Evolutionary conservation across 805 yeast genomes (phyloP).

Genomic region (Yamadazyma insecticola): DNA sequence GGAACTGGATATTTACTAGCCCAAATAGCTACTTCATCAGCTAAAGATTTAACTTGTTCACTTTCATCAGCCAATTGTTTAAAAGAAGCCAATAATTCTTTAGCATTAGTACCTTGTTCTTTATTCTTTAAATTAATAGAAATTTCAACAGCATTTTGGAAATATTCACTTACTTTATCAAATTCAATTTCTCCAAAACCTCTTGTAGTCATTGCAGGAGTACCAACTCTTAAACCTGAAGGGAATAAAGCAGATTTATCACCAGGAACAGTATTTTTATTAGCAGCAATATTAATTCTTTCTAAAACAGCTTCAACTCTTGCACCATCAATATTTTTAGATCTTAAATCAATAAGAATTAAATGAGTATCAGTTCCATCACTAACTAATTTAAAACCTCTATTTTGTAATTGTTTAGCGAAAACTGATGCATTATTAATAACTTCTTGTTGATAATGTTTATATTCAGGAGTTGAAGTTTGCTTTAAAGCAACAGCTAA

Average conservation of each 20-base stretch:
- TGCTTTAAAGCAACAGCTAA: conserved; percentile 93
- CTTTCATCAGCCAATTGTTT: conserved; percentile 64
- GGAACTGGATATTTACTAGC: conserved; percentile 82
- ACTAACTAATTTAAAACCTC: conserved; percentile 78
- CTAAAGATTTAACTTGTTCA: conserved; percentile 55
- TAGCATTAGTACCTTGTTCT: conserved; percentile 55
- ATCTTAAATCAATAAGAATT: conserved; percentile 78
- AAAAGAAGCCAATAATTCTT: conserved; percentile 63
- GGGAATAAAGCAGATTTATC: conserved; percentile 95
- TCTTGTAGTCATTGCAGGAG: conserved; percentile 98
- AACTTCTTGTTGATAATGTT: conserved; percentile 78
- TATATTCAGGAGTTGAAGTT: conserved; percentile 84
- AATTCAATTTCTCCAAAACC: conserved; percentile 81
- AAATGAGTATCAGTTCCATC: conserved; percentile 94
- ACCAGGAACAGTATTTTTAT: conserved; percentile 95
- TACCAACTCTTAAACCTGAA: conserved; percentile 93
- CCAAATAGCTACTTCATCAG: conserved; percentile 67
- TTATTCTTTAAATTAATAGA: conserved; percentile 56
- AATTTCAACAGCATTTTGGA: conserved; percentile 69
- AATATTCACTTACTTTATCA: conserved; percentile 70
- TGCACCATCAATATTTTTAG: conserved; percentile 87
- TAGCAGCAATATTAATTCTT: conserved; percentile 87
- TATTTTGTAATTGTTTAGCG: conserved; percentile 58
- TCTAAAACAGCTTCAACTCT: conserved; percentile 89
- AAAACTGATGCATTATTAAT: conserved; percentile 76